Conservation (phyloP, 805 yeast genomes). For the Metschnikowia cerradonensis region DNA sequence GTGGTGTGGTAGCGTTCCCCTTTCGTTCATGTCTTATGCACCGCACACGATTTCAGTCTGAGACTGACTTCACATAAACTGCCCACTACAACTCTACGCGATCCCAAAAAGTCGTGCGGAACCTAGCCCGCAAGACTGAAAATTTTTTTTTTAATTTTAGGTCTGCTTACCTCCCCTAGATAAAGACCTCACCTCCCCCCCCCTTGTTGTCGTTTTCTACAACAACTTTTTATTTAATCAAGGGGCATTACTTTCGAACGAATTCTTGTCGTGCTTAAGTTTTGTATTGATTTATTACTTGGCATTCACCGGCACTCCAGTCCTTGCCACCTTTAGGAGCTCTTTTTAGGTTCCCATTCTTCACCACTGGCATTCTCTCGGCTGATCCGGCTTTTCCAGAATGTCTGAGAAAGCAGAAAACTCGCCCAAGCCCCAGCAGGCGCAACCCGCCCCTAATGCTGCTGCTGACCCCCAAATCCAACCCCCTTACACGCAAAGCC, state of each 20-base stretch:
- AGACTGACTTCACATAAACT: not conserved
- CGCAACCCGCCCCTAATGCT: not conserved
- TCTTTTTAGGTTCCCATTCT: not conserved
- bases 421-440: conserved; percentile 5
- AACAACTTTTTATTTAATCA: not conserved
- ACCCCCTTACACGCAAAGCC: conserved; percentile 3
- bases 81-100: conserved; percentile 4
- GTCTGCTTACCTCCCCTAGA: not conserved
- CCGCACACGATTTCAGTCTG: not conserved
- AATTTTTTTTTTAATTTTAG: conserved; percentile 1
- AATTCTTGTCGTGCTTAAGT: conserved; percentile 1
- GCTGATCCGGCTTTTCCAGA: not conserved
- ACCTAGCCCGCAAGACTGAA: conserved; percentile 1
- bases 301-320: conserved; percentile 2
- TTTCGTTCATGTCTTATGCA: not conserved
- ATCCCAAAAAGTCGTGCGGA: conserved; percentile 4
- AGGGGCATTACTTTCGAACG: conserved; percentile 3
- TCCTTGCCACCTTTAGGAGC: conserved; percentile 2
- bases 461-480: conserved; percentile 1
- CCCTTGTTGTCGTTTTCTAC: not conserved
- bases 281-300: conserved; percentile 4
- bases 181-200: not conserved
- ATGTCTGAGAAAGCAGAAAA: conserved; percentile 12
- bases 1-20: no score
- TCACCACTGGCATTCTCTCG: not conserved